These are phyloP conservation scores for Arachis stenosperma DNA, from an alignment of 306 rosid species.

Conservation along the genomic window DNA sequence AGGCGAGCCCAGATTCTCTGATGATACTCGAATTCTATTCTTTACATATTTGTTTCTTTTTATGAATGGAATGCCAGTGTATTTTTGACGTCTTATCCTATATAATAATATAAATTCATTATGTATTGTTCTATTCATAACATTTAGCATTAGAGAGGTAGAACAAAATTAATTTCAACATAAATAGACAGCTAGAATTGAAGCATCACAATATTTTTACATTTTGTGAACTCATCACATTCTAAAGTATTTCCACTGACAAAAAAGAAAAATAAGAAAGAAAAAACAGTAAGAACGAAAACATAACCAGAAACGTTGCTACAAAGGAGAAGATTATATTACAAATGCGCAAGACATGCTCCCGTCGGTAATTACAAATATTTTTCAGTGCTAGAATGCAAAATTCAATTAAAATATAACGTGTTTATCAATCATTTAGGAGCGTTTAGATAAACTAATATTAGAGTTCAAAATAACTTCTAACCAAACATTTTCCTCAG, in stretches of 20 bases:
- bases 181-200: background rate
- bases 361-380: slow-evolving; percentile 18
- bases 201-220: slow-evolving; percentile 14
- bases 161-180: slow-evolving; percentile 1
- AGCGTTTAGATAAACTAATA: no score
- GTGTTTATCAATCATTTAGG: background rate
- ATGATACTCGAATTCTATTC: slow-evolving; percentile 65
- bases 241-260: slow-evolving; percentile 17
- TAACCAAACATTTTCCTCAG: no score
- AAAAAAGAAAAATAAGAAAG: slow-evolving; percentile 9
- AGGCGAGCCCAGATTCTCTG: slow-evolving; percentile 68
- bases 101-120: slow-evolving; percentile 30
- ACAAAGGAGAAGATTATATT: slow-evolving; percentile 20
- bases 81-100: slow-evolving; percentile 61
- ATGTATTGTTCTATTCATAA: slow-evolving; percentile 5
- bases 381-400: background rate
- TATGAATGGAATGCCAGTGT: slow-evolving; percentile 45
- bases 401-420: no score
- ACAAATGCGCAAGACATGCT: background rate
- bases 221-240: slow-evolving; percentile 17
- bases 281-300: no score
- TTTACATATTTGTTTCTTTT: slow-evolving; percentile 57
- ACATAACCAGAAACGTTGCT: background rate
- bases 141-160: background rate
- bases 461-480: no score